Conservation (phyloP, 345 rosid species). For the Citrus medica region DNA sequence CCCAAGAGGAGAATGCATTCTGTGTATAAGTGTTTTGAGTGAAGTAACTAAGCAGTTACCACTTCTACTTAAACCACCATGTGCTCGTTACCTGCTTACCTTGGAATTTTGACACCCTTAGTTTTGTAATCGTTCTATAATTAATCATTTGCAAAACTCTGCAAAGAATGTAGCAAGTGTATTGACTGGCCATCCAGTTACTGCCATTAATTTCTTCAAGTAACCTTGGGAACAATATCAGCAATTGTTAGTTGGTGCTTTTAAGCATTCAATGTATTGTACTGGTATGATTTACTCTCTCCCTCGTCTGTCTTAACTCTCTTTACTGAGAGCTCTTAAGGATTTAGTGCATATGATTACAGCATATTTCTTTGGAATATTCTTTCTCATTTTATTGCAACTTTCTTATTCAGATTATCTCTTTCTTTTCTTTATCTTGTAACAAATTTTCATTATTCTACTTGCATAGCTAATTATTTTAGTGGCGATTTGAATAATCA, state of each 20-base stretch:
- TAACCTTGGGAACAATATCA: not conserved
- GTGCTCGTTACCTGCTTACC: constrained; percentile 9
- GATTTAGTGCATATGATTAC: constrained; percentile 18
- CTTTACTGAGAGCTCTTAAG: not conserved
- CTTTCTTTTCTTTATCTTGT: not conserved
- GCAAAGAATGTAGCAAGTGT: constrained; percentile 6
- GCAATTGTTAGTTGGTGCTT: not conserved
- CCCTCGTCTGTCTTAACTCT: constrained; percentile 5
- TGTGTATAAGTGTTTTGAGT: constrained; percentile 10
- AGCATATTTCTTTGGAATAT: not conserved
- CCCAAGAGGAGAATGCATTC: constrained; percentile 5
- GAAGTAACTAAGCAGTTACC: not conserved
- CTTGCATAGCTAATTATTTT: constrained; percentile 23
- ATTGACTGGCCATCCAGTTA: constrained; percentile 3
- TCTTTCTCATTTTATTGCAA: not conserved
- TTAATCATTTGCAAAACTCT: constrained; percentile 7
- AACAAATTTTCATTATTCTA: not conserved
- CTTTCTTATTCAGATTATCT: not conserved
- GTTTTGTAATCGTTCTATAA: not conserved
- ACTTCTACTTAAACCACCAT: constrained; percentile 4
- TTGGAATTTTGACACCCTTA: not conserved
- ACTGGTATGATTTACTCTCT: not conserved
- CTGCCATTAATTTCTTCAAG: not conserved
- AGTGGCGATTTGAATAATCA: constrained; percentile 32
- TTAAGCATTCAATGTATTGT: not conserved